Percentiles rank a stretch among this genome's conserved stretches.
Evolutionary conservation across 257 asterid genomes (phyloP).

Genomic region (Ligustrum vulgare): DNA sequence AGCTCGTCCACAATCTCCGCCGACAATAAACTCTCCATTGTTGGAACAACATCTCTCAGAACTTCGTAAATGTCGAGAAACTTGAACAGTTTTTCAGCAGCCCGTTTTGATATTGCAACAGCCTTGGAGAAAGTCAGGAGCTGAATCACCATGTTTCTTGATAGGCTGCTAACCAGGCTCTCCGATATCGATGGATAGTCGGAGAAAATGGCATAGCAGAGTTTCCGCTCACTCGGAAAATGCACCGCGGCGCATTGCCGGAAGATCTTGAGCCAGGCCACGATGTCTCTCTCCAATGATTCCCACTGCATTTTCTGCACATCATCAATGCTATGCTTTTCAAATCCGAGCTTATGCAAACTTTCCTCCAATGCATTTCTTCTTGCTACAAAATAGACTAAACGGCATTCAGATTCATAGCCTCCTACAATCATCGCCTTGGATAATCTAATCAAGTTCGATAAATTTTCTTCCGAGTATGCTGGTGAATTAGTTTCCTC

Average conservation of each 20-base stretch:
- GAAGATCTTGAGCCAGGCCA: constrained; percentile 56
- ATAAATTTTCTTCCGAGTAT: constrained; percentile 44
- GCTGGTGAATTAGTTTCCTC: constrained; percentile 39
- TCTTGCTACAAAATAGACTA: constrained; percentile 52
- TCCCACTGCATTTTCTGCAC: constrained; percentile 80
- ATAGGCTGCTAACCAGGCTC: constrained; percentile 37
- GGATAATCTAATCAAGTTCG: constrained; percentile 38
- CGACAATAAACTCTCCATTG: constrained; percentile 32
- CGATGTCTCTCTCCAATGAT: constrained; percentile 65
- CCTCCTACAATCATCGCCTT: constrained; percentile 61
- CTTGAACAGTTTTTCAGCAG: constrained; percentile 77
- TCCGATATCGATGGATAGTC: constrained; percentile 37
- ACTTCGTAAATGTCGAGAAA: constrained; percentile 72
- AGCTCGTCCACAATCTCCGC: constrained; percentile 38
- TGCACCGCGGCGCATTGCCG: constrained; percentile 37
- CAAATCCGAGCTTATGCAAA: constrained; percentile 54
- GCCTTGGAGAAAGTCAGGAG: constrained; percentile 75
- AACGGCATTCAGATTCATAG: constrained; percentile 66
- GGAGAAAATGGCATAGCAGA: constrained; percentile 42
- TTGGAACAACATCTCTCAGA: constrained; percentile 42
- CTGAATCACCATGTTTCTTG: constrained; percentile 38
- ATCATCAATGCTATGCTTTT: constrained; percentile 72
- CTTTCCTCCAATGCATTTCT: constrained; percentile 63
- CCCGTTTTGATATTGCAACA: constrained; percentile 60
- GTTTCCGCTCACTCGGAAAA: constrained; percentile 50